These are phyloP conservation scores for Puccinia horiana DNA, from an alignment of 1,284 basidiomycete genomes.

Conservation along the genomic window DNA sequence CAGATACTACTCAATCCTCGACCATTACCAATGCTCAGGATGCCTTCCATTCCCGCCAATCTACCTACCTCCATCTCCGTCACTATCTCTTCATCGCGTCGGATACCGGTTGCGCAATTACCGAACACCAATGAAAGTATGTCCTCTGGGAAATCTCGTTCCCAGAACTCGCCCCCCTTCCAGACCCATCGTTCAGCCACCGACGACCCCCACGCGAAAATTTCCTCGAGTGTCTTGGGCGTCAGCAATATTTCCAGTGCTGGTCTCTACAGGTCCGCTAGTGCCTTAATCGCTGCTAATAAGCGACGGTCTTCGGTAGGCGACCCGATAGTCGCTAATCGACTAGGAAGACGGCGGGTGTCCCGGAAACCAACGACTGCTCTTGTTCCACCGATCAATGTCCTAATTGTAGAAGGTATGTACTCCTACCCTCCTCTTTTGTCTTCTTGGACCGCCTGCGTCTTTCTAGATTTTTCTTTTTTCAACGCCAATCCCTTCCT, in stretches of 20 bases:
- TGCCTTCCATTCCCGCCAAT: conserved; percentile 38
- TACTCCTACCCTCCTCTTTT: conserved; percentile 49
- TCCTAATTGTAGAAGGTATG: conserved; percentile 88
- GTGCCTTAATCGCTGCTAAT: background rate
- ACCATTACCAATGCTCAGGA: conserved; percentile 31
- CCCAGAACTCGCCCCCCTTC: conserved; percentile 14
- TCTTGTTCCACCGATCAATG: conserved; percentile 83
- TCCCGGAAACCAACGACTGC: conserved; percentile 35
- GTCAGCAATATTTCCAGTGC: background rate
- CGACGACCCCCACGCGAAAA: background rate
- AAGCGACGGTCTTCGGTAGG: conserved; percentile 8
- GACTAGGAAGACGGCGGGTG: background rate
- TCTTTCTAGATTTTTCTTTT: conserved; percentile 6
- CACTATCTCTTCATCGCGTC: conserved; percentile 30
- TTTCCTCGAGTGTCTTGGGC: background rate
- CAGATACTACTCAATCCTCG: conserved; percentile 23
- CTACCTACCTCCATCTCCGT: conserved; percentile 33
- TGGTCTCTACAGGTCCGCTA: background rate
- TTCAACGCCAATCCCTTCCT: conserved; percentile 50
- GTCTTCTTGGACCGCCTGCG: background rate
- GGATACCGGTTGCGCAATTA: background rate
- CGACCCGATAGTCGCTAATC: conserved; percentile 11
- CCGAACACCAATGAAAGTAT: background rate
- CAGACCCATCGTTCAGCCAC: background rate
- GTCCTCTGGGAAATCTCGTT: background rate